These are phyloP conservation scores for Trypanosoma cruzi DNA, from an alignment of 208 protist genomes.

Conservation along the genomic window DNA sequence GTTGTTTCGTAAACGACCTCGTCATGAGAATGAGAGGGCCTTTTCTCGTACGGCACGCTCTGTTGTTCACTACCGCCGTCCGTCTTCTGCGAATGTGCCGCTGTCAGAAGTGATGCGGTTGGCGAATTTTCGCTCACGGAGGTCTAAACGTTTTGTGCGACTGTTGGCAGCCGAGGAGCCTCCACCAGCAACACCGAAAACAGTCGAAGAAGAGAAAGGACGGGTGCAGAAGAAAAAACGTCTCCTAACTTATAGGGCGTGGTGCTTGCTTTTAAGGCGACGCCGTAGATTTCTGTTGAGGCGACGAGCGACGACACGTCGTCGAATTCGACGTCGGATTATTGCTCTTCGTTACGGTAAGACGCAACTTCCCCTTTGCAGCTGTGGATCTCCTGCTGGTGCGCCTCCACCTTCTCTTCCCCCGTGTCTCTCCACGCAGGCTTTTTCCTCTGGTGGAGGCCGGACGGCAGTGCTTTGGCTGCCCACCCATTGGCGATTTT, in stretches of 20 bases:
- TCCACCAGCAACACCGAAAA: background rate
- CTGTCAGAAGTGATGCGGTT: conserved; percentile 46
- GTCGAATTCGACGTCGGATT: conserved; percentile 19
- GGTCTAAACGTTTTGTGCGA: conserved; percentile 5
- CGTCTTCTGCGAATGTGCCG: conserved; percentile 66
- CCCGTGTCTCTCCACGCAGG: background rate
- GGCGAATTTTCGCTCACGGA: conserved; percentile 21
- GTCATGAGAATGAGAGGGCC: background rate
- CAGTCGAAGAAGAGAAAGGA: conserved; percentile 23
- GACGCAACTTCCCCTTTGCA: conserved; percentile 27
- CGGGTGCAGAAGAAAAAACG: conserved; percentile 42
- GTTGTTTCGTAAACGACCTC: conserved; percentile 29
- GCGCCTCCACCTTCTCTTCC: background rate
- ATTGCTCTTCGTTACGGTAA: conserved; percentile 34
- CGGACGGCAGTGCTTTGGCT: conserved; percentile 40
- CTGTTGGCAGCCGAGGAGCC: conserved; percentile 1
- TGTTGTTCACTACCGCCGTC: conserved; percentile 51
- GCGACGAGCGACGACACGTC: conserved; percentile 28
- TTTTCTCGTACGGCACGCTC: background rate
- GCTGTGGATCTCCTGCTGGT: conserved; percentile 17
- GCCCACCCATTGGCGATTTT: conserved; percentile 50
- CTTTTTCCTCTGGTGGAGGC: background rate
- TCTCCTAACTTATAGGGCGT: conserved; percentile 39
- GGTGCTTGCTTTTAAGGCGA: conserved; percentile 46
- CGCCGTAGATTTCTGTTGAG: conserved; percentile 46